These are phyloP conservation scores for Taphrina sp. DNA, from an alignment of 1,139 yeast genomes.

Conservation along the genomic window DNA sequence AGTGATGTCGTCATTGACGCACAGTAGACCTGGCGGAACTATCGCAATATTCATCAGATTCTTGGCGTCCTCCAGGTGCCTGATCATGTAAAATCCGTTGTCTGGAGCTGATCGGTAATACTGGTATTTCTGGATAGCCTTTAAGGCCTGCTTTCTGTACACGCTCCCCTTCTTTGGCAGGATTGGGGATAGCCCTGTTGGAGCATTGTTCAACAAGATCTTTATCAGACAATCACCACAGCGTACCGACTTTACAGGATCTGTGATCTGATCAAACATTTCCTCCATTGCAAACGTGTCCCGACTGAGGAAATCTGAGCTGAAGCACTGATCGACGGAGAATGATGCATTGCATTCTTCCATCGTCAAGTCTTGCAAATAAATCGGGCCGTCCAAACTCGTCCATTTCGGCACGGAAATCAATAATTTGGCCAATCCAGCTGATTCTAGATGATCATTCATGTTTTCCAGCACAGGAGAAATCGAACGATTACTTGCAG, in stretches of 20 bases:
- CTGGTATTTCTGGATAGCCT: conserved; percentile 4
- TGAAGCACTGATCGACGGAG: background rate
- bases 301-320: background rate
- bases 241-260: background rate
- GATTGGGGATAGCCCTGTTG: background rate
- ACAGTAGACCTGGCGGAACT: background rate
- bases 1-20: conserved; percentile 12
- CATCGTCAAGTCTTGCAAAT: background rate
- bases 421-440: background rate
- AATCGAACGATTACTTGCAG: background rate
- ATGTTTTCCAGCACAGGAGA: background rate
- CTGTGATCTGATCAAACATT: background rate
- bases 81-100: background rate
- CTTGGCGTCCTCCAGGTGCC: background rate
- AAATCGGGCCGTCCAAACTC: conserved; percentile 7
- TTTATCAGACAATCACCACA: conserved; percentile 10
- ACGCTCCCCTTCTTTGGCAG: background rate
- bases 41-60: background rate
- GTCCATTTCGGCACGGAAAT: background rate
- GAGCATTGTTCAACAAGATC: conserved; percentile 2
- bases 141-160: background rate
- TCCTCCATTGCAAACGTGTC: background rate
- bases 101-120: background rate
- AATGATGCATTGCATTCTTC: background rate
- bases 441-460: background rate